phyloP scores from a whole-genome alignment of 1,284 basidiomycete species.

The Apiotrichum akiyoshidainum region DNA sequence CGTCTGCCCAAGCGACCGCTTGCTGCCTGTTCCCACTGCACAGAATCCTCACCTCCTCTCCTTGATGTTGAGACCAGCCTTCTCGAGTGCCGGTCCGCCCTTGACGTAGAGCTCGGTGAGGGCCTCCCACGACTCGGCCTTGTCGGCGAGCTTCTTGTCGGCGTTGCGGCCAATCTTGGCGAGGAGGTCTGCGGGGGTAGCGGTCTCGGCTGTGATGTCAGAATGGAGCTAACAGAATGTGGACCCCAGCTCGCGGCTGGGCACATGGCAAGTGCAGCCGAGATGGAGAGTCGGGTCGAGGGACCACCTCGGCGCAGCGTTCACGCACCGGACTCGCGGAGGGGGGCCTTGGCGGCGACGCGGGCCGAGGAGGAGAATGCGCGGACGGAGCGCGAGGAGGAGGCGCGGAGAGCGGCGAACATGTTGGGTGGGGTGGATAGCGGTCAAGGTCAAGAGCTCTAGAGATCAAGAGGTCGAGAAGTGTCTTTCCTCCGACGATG shows the following conservation, averaged over 20 bases:
- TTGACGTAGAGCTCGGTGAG: slow-evolving; percentile 36
- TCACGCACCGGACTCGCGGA: slow-evolving; percentile 28
- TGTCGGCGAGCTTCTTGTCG: slow-evolving; percentile 37
- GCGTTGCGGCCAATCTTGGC: slow-evolving; percentile 41
- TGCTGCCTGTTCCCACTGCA: background rate
- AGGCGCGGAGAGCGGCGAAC: slow-evolving; percentile 30
- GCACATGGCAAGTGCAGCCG: too few relatives aligned
- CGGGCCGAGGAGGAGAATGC: slow-evolving; percentile 24
- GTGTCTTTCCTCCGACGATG: too few relatives aligned
- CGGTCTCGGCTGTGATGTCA: slow-evolving; percentile 26
- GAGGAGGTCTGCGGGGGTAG: slow-evolving; percentile 35
- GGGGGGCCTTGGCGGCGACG: slow-evolving; percentile 28
- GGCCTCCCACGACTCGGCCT: slow-evolving; percentile 39
- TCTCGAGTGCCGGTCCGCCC: slow-evolving; percentile 32
- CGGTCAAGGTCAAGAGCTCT: background rate
- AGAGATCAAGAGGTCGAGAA: too few relatives aligned
- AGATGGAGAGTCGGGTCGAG: too few relatives aligned
- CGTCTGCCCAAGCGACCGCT: background rate
- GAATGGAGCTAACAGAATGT: background rate
- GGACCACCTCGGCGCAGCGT: too few relatives aligned
- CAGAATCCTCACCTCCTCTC: slow-evolving; percentile 38
- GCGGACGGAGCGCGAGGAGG: slow-evolving; percentile 22
- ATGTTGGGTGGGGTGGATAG: slow-evolving; percentile 8
- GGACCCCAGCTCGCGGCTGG: too few relatives aligned
- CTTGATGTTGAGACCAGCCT: slow-evolving; percentile 35